Evolutionary conservation across 306 rosid species (phyloP).

Genomic region (Vigna nakashimae): DNA sequence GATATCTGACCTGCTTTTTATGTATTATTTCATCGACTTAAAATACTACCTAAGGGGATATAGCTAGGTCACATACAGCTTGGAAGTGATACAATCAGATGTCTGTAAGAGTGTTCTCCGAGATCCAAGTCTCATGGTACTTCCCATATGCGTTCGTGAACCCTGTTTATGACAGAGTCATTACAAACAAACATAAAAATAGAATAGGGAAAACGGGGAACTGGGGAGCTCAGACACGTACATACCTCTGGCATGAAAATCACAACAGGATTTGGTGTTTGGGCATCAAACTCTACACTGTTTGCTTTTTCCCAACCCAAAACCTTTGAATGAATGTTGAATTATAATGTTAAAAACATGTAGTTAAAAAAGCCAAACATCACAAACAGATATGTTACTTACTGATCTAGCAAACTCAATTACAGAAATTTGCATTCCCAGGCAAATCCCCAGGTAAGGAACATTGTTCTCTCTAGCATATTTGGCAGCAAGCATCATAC

Average conservation of each 20-base stretch:
- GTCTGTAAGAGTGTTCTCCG: conserved; percentile 84
- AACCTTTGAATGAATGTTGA: conserved; percentile 62
- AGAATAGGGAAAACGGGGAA: background rate
- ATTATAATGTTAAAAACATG: conserved; percentile 26
- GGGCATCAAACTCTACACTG: conserved; percentile 81
- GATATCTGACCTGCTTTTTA: conserved; percentile 4
- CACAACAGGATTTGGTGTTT: conserved; percentile 85
- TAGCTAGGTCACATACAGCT: conserved; percentile 73
- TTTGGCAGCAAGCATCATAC: conserved; percentile 96
- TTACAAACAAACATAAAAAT: conserved; percentile 13
- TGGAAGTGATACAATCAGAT: conserved; percentile 81
- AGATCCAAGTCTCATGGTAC: conserved; percentile 98
- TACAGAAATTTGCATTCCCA: conserved; percentile 98
- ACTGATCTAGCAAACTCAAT: conserved; percentile 96
- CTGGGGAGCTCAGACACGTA: background rate
- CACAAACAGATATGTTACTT: conserved; percentile 50
- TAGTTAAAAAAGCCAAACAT: conserved; percentile 39
- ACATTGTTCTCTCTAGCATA: conserved; percentile 96
- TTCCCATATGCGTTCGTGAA: conserved; percentile 97
- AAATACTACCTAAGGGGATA: conserved; percentile 32
- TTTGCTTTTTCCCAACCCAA: conserved; percentile 90
- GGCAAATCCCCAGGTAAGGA: conserved; percentile 97
- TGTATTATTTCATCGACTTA: conserved; percentile 26
- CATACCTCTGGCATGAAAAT: conserved; percentile 99
- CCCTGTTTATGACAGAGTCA: conserved; percentile 57